These are phyloP conservation scores for Antitrichia curtipendula DNA, from an alignment of 225 moss, liverwort and hornwort genomes.

Conservation along the genomic window DNA sequence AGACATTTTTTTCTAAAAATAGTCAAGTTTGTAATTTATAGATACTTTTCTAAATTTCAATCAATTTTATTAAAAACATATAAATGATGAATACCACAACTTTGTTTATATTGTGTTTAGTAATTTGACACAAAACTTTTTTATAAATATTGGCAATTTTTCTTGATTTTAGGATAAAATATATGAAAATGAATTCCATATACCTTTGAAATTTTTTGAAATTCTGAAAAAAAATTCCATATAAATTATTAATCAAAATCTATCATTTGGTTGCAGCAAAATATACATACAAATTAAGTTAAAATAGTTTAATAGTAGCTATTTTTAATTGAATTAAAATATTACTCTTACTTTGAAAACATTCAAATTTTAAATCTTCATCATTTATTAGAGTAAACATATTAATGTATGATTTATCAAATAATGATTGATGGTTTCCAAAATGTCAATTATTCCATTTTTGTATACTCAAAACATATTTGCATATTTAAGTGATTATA, in stretches of 20 bases:
- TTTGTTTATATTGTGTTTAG: not conserved
- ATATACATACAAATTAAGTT: not conserved
- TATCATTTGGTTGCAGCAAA: not conserved
- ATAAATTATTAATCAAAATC: no score
- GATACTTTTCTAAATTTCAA: not conserved
- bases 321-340: no score
- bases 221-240: not conserved
- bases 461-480: not conserved
- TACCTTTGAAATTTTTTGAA: no score
- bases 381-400: not conserved
- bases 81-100: not conserved
- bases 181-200: not conserved
- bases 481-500: fast-evolving
- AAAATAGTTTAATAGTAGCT: not conserved
- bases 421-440: not conserved
- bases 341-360: no score
- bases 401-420: not conserved
- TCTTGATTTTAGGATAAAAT: no score
- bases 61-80: no score
- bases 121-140: no score
- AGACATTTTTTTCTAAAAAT: not conserved
- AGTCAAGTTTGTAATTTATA: not conserved
- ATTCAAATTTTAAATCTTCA: not conserved
- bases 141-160: no score
- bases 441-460: not conserved